A percentile compares a stretch with the other conserved stretches of the same genome.
Conservation (phyloP, 495 filamentous ascomycete species). For the Staphylotrichum longicolle region DNA sequence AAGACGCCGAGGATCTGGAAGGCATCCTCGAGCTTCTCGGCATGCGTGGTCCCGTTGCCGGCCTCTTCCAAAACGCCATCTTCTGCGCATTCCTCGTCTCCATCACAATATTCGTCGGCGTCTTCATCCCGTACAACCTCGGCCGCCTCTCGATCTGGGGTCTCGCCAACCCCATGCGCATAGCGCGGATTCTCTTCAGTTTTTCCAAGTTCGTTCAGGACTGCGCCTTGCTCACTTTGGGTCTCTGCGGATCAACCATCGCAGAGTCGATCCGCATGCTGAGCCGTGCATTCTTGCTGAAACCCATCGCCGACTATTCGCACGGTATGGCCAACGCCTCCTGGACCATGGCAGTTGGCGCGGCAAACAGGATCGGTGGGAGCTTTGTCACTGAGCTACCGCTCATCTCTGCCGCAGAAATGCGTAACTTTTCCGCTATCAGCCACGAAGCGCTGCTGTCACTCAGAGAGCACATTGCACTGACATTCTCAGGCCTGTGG, state of each 20-base stretch:
- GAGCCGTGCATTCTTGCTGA: conserved; percentile 23
- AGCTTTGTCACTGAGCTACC: conserved; percentile 42
- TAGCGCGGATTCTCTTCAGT: conserved; percentile 65
- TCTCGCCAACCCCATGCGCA: conserved; percentile 74
- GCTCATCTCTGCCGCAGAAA: conserved; percentile 40
- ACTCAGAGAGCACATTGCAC: conserved; percentile 38
- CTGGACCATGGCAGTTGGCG: conserved; percentile 25
- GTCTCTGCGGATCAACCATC: conserved; percentile 30
- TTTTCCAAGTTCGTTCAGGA: conserved; percentile 66
- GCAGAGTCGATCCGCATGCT: conserved; percentile 17
- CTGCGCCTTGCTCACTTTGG: conserved; percentile 40
- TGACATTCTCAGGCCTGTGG: conserved; percentile 28
- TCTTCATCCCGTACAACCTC: conserved; percentile 88
- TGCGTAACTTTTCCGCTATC: conserved; percentile 49
- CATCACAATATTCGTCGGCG: conserved; percentile 74
- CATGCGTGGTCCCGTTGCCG: conserved; percentile 88
- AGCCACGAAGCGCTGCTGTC: conserved; percentile 46
- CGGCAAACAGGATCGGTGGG: conserved; percentile 39
- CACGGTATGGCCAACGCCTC: conserved; percentile 15
- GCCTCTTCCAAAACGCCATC: conserved; percentile 87
- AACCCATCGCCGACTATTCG: conserved; percentile 20
- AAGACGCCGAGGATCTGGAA: conserved; percentile 96
- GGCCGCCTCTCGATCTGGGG: conserved; percentile 80
- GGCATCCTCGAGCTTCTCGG: conserved; percentile 94
- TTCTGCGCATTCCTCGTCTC: conserved; percentile 90